Conservation (phyloP, 179 eudicot genomes). For the Actinidia arguta region DNA sequence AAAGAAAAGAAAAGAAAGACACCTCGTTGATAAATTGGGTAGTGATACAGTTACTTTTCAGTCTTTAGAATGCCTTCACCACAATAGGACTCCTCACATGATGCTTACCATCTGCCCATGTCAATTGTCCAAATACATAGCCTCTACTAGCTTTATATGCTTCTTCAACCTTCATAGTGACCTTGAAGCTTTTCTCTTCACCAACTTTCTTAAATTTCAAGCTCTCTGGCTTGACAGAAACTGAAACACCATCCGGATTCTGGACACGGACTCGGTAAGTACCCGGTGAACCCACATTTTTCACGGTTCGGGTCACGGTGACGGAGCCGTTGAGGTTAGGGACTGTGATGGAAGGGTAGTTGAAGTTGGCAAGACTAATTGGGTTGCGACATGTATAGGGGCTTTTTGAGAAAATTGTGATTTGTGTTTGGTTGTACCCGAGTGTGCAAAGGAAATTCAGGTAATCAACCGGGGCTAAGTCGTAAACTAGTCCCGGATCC, state of each 20-base stretch:
- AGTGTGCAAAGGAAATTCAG: slow-evolving; percentile 68
- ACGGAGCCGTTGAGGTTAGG: slow-evolving; percentile 59
- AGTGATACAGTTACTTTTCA: background rate
- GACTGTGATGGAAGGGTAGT: slow-evolving; percentile 87
- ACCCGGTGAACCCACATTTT: slow-evolving; percentile 77
- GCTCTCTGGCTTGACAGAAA: slow-evolving; percentile 43
- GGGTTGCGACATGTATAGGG: slow-evolving; percentile 53
- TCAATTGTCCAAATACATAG: slow-evolving; percentile 76
- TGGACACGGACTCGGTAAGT: slow-evolving; percentile 49
- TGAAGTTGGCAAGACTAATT: slow-evolving; percentile 48
- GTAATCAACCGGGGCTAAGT: slow-evolving; percentile 57
- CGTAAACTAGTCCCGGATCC: slow-evolving; percentile 93
- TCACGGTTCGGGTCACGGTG: slow-evolving; percentile 65
- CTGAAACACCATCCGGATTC: slow-evolving; percentile 52
- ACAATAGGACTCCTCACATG: slow-evolving; percentile 83
- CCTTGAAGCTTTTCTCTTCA: slow-evolving; percentile 57
- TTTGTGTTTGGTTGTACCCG: slow-evolving; percentile 59
- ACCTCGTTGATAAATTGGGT: background rate
- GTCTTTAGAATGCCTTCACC: slow-evolving; percentile 41
- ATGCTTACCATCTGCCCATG: slow-evolving; percentile 82
- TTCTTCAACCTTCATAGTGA: slow-evolving; percentile 42
- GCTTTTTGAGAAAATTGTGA: slow-evolving; percentile 37
- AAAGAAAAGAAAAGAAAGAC: background rate
- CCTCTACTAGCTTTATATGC: slow-evolving; percentile 32
- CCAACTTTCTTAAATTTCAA: slow-evolving; percentile 57